Conservation (phyloP, 1,284 basidiomycete species). For the Marasmius fiardii region DNA sequence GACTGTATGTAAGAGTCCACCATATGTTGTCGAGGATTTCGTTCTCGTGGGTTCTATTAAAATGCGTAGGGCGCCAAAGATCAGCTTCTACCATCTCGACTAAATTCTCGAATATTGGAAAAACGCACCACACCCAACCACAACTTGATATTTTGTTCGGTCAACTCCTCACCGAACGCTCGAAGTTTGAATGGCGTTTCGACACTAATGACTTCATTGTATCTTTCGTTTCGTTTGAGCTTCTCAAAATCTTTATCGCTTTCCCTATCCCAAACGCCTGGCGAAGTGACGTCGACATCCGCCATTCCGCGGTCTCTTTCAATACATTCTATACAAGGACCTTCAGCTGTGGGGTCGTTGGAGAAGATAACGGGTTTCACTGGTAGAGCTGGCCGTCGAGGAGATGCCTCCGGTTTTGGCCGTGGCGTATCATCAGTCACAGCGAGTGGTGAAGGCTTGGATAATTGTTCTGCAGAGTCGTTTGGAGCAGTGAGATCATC, state of each 20-base stretch:
- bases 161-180: slow-evolving; percentile 65
- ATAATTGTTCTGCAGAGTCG: too few relatives aligned
- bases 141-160: slow-evolving; percentile 80
- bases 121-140: slow-evolving; percentile 81
- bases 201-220: slow-evolving; percentile 55
- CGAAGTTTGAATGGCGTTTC: slow-evolving; percentile 57
- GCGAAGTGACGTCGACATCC: slow-evolving; percentile 86
- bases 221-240: slow-evolving; percentile 68
- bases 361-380: slow-evolving; percentile 59
- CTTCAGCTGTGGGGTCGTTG: slow-evolving; percentile 54
- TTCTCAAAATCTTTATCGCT: slow-evolving; percentile 86
- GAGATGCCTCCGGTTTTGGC: too few relatives aligned
- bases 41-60: slow-evolving; percentile 74
- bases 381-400: too few relatives aligned
- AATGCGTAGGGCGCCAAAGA: too few relatives aligned
- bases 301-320: slow-evolving; percentile 99
- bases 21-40: slow-evolving; percentile 71
- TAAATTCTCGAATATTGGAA: slow-evolving; percentile 11
- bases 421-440: too few relatives aligned
- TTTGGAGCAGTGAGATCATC: too few relatives aligned
- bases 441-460: too few relatives aligned
- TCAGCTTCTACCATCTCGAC: too few relatives aligned
- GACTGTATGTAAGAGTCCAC: slow-evolving; percentile 67
- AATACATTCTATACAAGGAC: slow-evolving; percentile 95
- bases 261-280: slow-evolving; percentile 88